Conservation (phyloP, 768 basidiomycete genomes). For the Pulveroboletus sp. region DNA sequence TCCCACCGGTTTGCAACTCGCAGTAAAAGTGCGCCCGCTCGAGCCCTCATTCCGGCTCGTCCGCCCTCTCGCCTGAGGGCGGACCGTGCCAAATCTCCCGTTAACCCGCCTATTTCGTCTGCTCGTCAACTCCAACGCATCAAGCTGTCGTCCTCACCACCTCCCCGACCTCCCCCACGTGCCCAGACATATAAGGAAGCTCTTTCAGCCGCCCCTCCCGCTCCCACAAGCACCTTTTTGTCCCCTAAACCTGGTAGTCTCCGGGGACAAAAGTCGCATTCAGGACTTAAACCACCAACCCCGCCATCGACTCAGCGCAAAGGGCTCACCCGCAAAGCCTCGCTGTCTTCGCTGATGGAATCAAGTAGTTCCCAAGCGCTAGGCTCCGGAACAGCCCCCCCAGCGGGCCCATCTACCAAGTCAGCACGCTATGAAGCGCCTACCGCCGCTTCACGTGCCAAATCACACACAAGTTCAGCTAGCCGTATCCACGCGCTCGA, state of each 20-base stretch:
- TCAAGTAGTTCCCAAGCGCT: constrained; percentile 51
- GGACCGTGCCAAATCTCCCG: constrained; percentile 72
- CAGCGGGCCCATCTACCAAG: constrained; percentile 36
- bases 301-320: constrained; percentile 63
- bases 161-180: constrained; percentile 48
- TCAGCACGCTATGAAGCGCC: constrained; percentile 67
- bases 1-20: constrained; percentile 45
- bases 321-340: constrained; percentile 68
- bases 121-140: constrained; percentile 66
- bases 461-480: constrained; percentile 62
- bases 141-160: constrained; percentile 68
- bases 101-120: constrained; percentile 68
- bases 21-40: constrained; percentile 59
- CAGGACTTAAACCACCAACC: constrained; percentile 73
- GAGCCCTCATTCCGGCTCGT: constrained; percentile 46
- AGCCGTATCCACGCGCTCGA: constrained; percentile 58
- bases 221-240: constrained; percentile 56
- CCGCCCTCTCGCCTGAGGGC: constrained; percentile 61
- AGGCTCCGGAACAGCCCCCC: constrained; percentile 45
- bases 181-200: constrained; percentile 60
- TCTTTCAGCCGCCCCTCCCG: constrained; percentile 46
- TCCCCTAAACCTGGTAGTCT: constrained; percentile 70
- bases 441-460: constrained; percentile 80
- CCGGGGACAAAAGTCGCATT: constrained; percentile 82
- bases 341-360: constrained; percentile 73